phyloP scores from a whole-genome alignment of 2,329 filamentous ascomycete species.

The Aspergillus sp. region DNA sequence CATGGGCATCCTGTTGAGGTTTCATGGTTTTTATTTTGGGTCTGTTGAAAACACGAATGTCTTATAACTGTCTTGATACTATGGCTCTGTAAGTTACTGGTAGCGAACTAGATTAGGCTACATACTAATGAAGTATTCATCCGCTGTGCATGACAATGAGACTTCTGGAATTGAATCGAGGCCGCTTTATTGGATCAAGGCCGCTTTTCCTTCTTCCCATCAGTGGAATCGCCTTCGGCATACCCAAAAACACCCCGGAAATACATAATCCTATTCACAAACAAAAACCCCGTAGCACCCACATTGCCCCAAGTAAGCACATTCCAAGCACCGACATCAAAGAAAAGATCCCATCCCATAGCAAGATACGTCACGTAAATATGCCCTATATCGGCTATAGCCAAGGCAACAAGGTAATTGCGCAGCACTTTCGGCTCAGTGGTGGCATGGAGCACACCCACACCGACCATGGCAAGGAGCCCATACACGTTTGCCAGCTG shows the following conservation, averaged over 20 bases:
- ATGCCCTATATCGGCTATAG: slow-evolving; percentile 67
- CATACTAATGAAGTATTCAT: too few species aligned
- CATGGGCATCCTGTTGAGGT: not conserved
- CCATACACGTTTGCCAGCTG: slow-evolving; percentile 72
- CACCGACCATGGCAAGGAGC: slow-evolving; percentile 62
- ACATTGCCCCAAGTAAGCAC: slow-evolving; percentile 72
- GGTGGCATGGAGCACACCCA: slow-evolving; percentile 64
- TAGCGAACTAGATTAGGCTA: not conserved
- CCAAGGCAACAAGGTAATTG: slow-evolving; percentile 66
- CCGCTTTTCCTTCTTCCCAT: slow-evolving; percentile 34
- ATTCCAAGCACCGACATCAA: slow-evolving; percentile 63
- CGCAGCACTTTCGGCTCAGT: slow-evolving; percentile 65
- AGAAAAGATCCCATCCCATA: slow-evolving; percentile 56
- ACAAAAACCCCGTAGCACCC: slow-evolving; percentile 61
- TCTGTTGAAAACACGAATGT: not conserved
- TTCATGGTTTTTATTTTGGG: not conserved
- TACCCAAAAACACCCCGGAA: slow-evolving; percentile 61
- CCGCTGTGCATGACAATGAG: not conserved
- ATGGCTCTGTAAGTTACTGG: not conserved
- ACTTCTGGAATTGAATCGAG: slow-evolving; percentile 21
- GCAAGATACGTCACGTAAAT: slow-evolving; percentile 60
- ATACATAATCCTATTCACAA: slow-evolving; percentile 57
- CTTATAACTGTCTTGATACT: not conserved
- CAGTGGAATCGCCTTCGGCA: slow-evolving; percentile 49
- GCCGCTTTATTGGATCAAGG: slow-evolving; percentile 42